Conservation (phyloP, 495 filamentous ascomycete species). For the Wilcoxina mikolae region DNA sequence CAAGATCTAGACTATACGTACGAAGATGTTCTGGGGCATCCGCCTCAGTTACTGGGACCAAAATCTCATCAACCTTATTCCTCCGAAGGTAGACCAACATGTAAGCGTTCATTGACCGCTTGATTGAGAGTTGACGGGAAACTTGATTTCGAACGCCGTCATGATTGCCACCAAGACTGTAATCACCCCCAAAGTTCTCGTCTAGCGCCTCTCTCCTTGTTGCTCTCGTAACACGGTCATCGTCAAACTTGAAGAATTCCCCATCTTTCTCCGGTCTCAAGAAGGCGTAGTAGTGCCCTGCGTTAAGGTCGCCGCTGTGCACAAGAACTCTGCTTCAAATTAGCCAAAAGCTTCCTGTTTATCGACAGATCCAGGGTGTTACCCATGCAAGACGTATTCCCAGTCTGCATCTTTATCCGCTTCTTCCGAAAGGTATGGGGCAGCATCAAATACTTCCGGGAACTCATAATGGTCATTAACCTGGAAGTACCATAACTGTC, state of each 20-base stretch:
- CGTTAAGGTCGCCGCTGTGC: slow-evolving; percentile 90
- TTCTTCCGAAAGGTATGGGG: slow-evolving; percentile 71
- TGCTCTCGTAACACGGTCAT: slow-evolving; percentile 86
- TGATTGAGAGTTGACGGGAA: slow-evolving; percentile 49
- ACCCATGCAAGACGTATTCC: slow-evolving; percentile 75
- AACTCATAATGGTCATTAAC: slow-evolving; percentile 98
- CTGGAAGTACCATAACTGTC: slow-evolving; percentile 9
- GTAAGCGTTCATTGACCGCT: slow-evolving; percentile 71
- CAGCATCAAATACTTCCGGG: slow-evolving; percentile 79
- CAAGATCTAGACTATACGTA: slow-evolving; percentile 23
- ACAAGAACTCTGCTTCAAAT: slow-evolving; percentile 50
- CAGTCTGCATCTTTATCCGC: slow-evolving; percentile 79
- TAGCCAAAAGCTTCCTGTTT: slow-evolving; percentile 8
- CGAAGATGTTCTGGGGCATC: slow-evolving; percentile 76
- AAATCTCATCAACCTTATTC: slow-evolving; percentile 60
- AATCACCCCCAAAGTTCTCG: slow-evolving; percentile 93
- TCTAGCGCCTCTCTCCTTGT: slow-evolving; percentile 84
- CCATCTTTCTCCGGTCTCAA: slow-evolving; percentile 84
- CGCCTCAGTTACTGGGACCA: slow-evolving; percentile 54
- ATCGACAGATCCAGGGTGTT: too few relatives aligned
- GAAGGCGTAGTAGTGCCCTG: slow-evolving; percentile 98
- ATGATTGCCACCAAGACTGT: slow-evolving; percentile 46
- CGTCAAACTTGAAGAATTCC: slow-evolving; percentile 92
- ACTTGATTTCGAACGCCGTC: slow-evolving; percentile 49
- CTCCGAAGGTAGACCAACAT: slow-evolving; percentile 98